Percentiles rank a stretch among this genome's conserved stretches.
Conservation (phyloP, 2,329 filamentous ascomycete species). For the Scedosporium apiospermum region DNA sequence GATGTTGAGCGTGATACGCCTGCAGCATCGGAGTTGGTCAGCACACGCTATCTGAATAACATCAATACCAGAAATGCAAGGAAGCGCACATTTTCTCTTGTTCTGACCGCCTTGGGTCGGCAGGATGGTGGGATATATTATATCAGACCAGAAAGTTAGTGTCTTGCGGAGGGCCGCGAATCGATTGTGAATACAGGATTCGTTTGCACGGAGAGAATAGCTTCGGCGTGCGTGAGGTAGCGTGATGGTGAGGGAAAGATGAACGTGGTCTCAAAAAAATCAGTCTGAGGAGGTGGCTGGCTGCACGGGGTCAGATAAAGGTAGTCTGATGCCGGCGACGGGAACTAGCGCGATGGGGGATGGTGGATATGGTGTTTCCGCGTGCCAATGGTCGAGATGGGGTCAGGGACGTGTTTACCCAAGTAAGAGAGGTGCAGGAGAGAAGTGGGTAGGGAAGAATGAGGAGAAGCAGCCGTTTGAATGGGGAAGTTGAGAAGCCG, state of each 20-base stretch:
- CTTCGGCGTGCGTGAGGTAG: not conserved
- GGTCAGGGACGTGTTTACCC: not conserved
- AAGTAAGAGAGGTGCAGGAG: constrained; percentile 5
- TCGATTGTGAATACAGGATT: not conserved
- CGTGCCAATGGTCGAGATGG: not conserved
- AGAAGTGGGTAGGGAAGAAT: not conserved
- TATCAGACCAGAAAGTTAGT: not conserved
- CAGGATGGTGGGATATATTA: not conserved
- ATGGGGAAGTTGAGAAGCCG: not conserved
- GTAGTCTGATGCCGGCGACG: not conserved
- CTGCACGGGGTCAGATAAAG: not conserved
- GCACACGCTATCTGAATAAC: not conserved
- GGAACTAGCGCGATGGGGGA: not conserved
- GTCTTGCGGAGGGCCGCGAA: not conserved
- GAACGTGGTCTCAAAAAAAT: not conserved
- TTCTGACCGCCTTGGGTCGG: not conserved
- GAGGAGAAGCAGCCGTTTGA: not conserved
- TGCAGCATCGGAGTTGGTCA: constrained; percentile 24
- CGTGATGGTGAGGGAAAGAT: not conserved
- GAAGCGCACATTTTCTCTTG: not conserved
- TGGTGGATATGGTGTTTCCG: not conserved
- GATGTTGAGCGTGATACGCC: constrained; percentile 83
- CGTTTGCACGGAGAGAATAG: not conserved
- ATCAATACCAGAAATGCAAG: not conserved
- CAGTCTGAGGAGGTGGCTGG: not conserved